phyloP scores from a whole-genome alignment of 2,329 filamentous ascomycete genomes.

The Exophiala bonariae region DNA sequence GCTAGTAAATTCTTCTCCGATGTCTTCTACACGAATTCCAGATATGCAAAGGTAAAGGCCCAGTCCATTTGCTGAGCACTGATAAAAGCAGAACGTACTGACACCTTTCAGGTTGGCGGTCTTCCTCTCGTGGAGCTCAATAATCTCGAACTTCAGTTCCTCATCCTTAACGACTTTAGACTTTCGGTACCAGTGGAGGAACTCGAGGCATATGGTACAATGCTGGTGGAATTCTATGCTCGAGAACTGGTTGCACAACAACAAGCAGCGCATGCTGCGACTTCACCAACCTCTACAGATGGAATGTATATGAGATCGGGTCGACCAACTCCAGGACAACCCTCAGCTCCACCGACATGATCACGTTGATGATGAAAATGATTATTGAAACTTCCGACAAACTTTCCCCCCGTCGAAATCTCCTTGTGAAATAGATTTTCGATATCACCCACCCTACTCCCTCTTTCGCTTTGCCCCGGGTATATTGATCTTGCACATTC shows the following conservation, averaged over 20 bases:
- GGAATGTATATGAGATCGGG: conserved; percentile 26
- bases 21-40: conserved; percentile 97
- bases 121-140: conserved; percentile 90
- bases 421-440: too few species aligned
- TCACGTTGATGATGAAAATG: too few species aligned
- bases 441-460: too few species aligned
- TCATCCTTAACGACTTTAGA: conserved; percentile 93
- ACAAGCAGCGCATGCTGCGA: conserved; percentile 33
- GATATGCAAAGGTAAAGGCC: conserved; percentile 88
- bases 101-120: conserved; percentile 73
- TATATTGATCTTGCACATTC: too few species aligned
- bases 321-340: conserved; percentile 4
- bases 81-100: not conserved
- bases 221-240: conserved; percentile 97
- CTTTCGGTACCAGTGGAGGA: conserved; percentile 92
- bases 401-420: too few species aligned
- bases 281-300: conserved; percentile 16
- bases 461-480: too few species aligned
- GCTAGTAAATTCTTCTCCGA: conserved; percentile 99
- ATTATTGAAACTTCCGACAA: too few species aligned
- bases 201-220: conserved; percentile 93
- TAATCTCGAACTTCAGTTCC: conserved; percentile 92
- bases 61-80: not conserved
- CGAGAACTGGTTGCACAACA: conserved; percentile 76
- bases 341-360: conserved; percentile 7